Conservation (phyloP, 2,329 filamentous ascomycete genomes). For the Daldinia eschscholtzii region DNA sequence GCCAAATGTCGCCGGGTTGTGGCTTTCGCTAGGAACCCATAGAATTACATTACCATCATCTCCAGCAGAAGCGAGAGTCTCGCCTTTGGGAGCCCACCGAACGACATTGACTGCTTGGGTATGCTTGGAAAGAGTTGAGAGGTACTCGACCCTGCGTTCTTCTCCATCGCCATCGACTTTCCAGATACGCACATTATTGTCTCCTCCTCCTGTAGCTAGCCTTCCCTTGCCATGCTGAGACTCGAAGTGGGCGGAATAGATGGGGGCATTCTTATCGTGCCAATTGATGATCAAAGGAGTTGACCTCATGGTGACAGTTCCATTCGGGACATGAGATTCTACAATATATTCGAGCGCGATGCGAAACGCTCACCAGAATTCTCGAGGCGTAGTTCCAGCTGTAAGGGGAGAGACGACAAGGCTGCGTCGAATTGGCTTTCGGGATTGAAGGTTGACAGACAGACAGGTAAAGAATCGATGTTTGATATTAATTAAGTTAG, state of each 20-base stretch:
- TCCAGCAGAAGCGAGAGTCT: constrained; percentile 92
- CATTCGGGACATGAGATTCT: constrained; percentile 41
- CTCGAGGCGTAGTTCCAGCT: constrained; percentile 1
- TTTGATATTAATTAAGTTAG: constrained; percentile 10
- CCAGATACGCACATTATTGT: constrained; percentile 97
- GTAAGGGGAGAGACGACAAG: constrained; percentile 16
- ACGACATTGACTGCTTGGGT: constrained; percentile 99
- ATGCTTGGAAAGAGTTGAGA: constrained; percentile 92
- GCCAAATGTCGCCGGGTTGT: constrained; percentile 76
- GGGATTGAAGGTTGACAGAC: constrained; percentile 12
- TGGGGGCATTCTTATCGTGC: constrained; percentile 96
- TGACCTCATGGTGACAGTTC: constrained; percentile 82
- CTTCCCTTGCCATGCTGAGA: constrained; percentile 89
- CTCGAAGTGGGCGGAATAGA: constrained; percentile 98
- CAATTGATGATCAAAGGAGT: constrained; percentile 97
- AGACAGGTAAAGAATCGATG: background rate
- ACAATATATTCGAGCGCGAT: constrained; percentile 10
- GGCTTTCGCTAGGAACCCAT: constrained; percentile 89
- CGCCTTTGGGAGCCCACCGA: constrained; percentile 92
- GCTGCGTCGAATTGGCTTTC: constrained; percentile 29
- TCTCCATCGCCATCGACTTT: constrained; percentile 87
- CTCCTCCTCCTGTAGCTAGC: constrained; percentile 92
- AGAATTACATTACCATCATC: constrained; percentile 97
- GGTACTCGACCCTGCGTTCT: constrained; percentile 88
- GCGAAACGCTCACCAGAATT: background rate